A percentile compares a stretch with the other conserved stretches of the same genome.
These are phyloP conservation scores for Trichoderma citrinoviride DNA, from an alignment of 2,329 filamentous ascomycete genomes.

Conservation along the genomic window DNA sequence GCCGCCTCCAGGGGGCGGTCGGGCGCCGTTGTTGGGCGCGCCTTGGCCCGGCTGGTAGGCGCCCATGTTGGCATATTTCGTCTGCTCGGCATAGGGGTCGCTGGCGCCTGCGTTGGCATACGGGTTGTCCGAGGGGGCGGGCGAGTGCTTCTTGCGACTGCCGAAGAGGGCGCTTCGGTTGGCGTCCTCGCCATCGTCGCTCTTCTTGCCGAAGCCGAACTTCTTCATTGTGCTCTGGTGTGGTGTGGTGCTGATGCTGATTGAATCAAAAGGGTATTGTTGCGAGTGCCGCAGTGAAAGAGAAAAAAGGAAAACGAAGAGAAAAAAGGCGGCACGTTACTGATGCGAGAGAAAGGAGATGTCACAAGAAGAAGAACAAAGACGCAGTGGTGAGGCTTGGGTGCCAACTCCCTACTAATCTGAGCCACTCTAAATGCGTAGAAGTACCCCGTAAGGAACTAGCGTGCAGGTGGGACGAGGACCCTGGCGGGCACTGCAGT, in stretches of 20 bases:
- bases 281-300: not conserved
- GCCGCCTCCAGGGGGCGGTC: slow-evolving; percentile 7
- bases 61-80: slow-evolving; percentile 46
- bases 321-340: not conserved
- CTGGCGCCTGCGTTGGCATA: slow-evolving; percentile 53
- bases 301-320: not conserved
- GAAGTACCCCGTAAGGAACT: not conserved
- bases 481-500: slow-evolving; percentile 1
- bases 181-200: slow-evolving; percentile 48
- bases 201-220: slow-evolving; percentile 58
- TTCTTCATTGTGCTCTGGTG: slow-evolving; percentile 51
- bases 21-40: slow-evolving; percentile 36
- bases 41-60: slow-evolving; percentile 44
- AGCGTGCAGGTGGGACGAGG: not conserved
- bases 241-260: too few relatives aligned
- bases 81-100: slow-evolving; percentile 54
- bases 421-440: slow-evolving; percentile 10
- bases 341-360: slow-evolving; percentile 16
- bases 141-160: slow-evolving; percentile 50
- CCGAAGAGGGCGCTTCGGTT: slow-evolving; percentile 51
- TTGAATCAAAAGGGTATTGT: not conserved
- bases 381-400: slow-evolving; percentile 16
- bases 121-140: slow-evolving; percentile 49
- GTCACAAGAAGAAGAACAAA: slow-evolving; percentile 5
- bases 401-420: slow-evolving; percentile 15